phyloP scores from a whole-genome alignment of 768 basidiomycete genomes.

The Agaricus blazei region DNA sequence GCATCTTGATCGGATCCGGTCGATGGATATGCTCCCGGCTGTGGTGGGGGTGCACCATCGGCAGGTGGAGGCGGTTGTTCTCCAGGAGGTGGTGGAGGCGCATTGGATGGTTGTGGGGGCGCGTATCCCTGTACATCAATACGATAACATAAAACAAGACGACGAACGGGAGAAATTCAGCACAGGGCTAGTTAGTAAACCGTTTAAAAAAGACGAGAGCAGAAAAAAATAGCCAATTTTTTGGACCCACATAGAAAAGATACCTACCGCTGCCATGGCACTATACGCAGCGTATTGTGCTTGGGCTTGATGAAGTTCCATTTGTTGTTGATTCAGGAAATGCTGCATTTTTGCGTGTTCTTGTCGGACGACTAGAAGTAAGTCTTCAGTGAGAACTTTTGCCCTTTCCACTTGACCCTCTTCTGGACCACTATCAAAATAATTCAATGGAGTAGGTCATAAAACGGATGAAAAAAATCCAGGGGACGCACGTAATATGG shows the following conservation, averaged over 20 bases:
- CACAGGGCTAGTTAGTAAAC: background rate
- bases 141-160: background rate
- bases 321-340: conserved; percentile 60
- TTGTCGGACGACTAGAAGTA: conserved; percentile 71
- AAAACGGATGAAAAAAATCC: conserved; percentile 13
- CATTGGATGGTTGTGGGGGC: conserved; percentile 38
- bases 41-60: conserved; percentile 37
- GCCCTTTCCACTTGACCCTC: conserved; percentile 76
- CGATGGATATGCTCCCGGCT: conserved; percentile 34
- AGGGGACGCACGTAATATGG: conserved; percentile 63
- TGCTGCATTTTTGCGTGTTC: conserved; percentile 76
- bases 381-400: conserved; percentile 76
- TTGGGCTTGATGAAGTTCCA: conserved; percentile 77
- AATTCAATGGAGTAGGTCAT: background rate
- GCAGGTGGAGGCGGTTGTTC: conserved; percentile 35
- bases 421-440: conserved; percentile 54
- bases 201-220: background rate
- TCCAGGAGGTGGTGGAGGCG: conserved; percentile 44
- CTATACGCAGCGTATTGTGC: conserved; percentile 67
- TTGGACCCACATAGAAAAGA: conserved; percentile 7
- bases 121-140: conserved; percentile 39
- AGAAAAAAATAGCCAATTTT: background rate
- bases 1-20: conserved; percentile 27
- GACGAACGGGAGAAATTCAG: background rate
- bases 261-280: conserved; percentile 43